These are phyloP conservation scores for Aspergillus aculeatus DNA, from an alignment of 2,329 filamentous ascomycete genomes.

Conservation along the genomic window DNA sequence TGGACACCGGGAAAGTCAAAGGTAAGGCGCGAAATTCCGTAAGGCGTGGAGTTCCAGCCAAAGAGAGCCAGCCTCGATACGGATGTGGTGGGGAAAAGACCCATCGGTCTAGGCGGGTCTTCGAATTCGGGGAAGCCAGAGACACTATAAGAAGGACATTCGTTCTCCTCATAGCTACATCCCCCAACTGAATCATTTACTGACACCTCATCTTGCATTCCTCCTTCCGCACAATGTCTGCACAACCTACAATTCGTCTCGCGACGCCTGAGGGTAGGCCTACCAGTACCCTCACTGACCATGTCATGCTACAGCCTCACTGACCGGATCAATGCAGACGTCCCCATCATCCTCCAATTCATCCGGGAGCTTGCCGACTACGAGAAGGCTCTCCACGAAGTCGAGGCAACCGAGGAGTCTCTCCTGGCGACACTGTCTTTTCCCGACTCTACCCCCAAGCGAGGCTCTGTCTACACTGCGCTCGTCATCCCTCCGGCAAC, in stretches of 20 bases:
- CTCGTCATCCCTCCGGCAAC: constrained; percentile 58
- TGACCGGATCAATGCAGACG: constrained; percentile 56
- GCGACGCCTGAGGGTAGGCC: constrained; percentile 41
- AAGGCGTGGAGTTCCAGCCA: constrained; percentile 2
- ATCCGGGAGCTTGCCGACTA: constrained; percentile 86
- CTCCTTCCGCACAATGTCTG: constrained; percentile 28
- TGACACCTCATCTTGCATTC: not conserved
- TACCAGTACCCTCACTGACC: not conserved
- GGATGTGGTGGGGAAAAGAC: not conserved
- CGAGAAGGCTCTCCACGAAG: constrained; percentile 71
- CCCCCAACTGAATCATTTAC: not conserved
- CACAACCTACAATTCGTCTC: constrained; percentile 40
- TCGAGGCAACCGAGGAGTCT: constrained; percentile 74
- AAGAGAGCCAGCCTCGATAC: not conserved
- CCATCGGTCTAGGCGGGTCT: not conserved
- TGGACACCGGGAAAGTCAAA: not conserved
- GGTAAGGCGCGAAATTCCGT: not conserved
- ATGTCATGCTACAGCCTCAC: not conserved
- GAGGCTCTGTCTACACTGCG: constrained; percentile 71
- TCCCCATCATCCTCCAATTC: constrained; percentile 74
- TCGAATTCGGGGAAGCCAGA: not conserved
- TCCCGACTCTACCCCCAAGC: constrained; percentile 51
- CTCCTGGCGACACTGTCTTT: constrained; percentile 78
- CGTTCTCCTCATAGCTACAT: not conserved
- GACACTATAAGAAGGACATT: not conserved